A percentile compares a stretch with the other conserved stretches of the same genome.
Evolutionary conservation across 495 filamentous ascomycete species (phyloP).

Genomic region (Bacidia rubella): DNA sequence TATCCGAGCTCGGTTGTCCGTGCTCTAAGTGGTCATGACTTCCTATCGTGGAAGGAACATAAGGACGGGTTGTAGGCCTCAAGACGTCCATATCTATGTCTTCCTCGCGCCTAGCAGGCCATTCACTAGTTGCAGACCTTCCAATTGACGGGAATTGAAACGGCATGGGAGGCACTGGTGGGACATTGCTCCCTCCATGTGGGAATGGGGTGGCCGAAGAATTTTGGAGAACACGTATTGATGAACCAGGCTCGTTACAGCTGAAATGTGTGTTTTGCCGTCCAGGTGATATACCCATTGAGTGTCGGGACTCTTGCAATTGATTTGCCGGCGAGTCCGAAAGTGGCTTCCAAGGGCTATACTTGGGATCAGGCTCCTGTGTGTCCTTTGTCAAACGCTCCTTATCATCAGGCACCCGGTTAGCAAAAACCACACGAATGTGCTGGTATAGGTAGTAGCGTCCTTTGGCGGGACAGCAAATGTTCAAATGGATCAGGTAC

Average conservation of each 20-base stretch:
- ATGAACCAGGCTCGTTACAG: constrained; percentile 18
- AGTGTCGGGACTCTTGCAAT: constrained; percentile 24
- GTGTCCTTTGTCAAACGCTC: constrained; percentile 87
- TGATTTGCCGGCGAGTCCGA: constrained; percentile 26
- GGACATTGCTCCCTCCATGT: neutral
- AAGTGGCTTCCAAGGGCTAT: constrained; percentile 66
- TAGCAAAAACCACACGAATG: constrained; percentile 92
- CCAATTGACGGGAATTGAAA: no score
- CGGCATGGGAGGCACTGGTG: constrained; percentile 14
- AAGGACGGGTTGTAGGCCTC: constrained; percentile 12
- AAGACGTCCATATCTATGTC: constrained; percentile 12
- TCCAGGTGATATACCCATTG: constrained; percentile 41
- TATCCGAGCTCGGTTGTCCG: constrained; percentile 13
- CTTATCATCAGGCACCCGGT: constrained; percentile 92
- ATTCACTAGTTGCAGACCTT: no score
- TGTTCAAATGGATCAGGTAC: constrained; percentile 88
- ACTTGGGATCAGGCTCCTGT: constrained; percentile 76
- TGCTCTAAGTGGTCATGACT: no score
- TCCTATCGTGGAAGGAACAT: constrained; percentile 17
- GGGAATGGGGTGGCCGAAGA: neutral
- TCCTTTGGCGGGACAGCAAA: constrained; percentile 73
- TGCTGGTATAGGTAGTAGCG: constrained; percentile 84
- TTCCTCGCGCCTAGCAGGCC: neutral
- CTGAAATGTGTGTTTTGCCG: constrained; percentile 43
- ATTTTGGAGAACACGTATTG: neutral